These are phyloP conservation scores for Lasiodiplodia theobromae DNA, from an alignment of 2,329 filamentous ascomycete species.

Conservation along the genomic window DNA sequence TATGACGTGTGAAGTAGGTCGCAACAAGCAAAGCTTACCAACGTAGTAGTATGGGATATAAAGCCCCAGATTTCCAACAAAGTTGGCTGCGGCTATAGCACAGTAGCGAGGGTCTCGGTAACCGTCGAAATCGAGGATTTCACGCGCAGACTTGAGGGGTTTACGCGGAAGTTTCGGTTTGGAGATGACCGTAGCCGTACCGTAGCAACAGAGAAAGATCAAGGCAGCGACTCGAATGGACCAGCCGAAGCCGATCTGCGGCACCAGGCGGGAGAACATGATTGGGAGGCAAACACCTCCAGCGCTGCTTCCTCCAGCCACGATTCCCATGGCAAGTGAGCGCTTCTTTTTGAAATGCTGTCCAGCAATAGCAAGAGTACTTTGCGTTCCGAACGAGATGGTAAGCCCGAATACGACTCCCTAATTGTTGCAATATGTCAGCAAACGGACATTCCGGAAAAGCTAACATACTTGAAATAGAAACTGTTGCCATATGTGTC, in stretches of 20 bases:
- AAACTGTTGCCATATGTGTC: slow-evolving; percentile 7
- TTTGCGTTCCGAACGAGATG: slow-evolving; percentile 29
- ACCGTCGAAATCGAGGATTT: slow-evolving; percentile 29
- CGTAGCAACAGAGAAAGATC: slow-evolving; percentile 27
- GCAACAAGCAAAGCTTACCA: neutral
- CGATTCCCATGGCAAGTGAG: slow-evolving; percentile 28
- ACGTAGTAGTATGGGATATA: slow-evolving; percentile 31
- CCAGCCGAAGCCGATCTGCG: slow-evolving; percentile 28
- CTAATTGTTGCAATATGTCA: neutral
- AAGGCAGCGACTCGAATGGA: slow-evolving; percentile 25
- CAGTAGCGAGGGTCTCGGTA: slow-evolving; percentile 25
- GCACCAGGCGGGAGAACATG: slow-evolving; percentile 23
- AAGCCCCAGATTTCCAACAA: slow-evolving; percentile 27
- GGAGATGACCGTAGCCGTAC: slow-evolving; percentile 22
- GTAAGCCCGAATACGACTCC: slow-evolving; percentile 26
- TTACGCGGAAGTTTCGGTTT: slow-evolving; percentile 8
- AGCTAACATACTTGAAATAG: slow-evolving; percentile 7
- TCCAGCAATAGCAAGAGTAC: slow-evolving; percentile 25
- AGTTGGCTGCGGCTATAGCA: slow-evolving; percentile 25
- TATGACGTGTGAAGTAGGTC: too few species aligned
- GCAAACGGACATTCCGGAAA: neutral
- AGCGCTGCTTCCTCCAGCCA: slow-evolving; percentile 26
- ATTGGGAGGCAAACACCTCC: slow-evolving; percentile 28
- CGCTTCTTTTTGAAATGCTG: slow-evolving; percentile 29
- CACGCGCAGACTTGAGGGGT: neutral